Percentiles rank a stretch among this genome's conserved stretches.
phyloP scores from a whole-genome alignment of 2,329 filamentous ascomycete genomes.

The Fusarium annulatum region DNA sequence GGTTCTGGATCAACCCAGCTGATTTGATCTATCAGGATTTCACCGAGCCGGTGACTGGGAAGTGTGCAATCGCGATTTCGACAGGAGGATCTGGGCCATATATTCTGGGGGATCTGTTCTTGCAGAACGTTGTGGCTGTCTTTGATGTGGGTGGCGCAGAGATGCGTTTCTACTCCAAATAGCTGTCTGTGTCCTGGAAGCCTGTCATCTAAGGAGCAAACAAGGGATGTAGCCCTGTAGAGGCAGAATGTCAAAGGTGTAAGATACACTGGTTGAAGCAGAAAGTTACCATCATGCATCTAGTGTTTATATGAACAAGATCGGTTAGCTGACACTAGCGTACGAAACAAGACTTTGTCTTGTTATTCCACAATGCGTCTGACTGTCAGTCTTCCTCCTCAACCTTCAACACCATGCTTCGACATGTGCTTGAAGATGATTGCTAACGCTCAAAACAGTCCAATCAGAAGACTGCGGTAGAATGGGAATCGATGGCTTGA shows the following conservation, averaged over 20 bases:
- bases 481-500: neutral
- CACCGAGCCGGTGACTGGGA: slow-evolving; percentile 57
- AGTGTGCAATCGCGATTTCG: slow-evolving; percentile 61
- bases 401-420: neutral
- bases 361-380: neutral
- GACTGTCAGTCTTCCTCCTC: neutral
- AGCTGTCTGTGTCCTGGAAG: neutral
- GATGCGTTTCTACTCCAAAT: slow-evolving; percentile 57
- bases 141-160: slow-evolving; percentile 60
- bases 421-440: neutral
- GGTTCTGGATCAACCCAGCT: slow-evolving; percentile 60
- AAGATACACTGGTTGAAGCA: neutral
- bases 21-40: slow-evolving; percentile 60
- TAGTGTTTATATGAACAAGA: neutral
- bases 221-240: neutral
- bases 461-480: neutral
- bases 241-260: neutral
- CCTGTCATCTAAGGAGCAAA: neutral
- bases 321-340: neutral
- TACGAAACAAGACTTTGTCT: neutral
- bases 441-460: neutral
- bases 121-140: slow-evolving; percentile 62
- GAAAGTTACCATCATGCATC: neutral
- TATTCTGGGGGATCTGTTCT: slow-evolving; percentile 61
- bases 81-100: slow-evolving; percentile 59